Conservation (phyloP, 345 rosid genomes). For the Aegle marmelos region DNA sequence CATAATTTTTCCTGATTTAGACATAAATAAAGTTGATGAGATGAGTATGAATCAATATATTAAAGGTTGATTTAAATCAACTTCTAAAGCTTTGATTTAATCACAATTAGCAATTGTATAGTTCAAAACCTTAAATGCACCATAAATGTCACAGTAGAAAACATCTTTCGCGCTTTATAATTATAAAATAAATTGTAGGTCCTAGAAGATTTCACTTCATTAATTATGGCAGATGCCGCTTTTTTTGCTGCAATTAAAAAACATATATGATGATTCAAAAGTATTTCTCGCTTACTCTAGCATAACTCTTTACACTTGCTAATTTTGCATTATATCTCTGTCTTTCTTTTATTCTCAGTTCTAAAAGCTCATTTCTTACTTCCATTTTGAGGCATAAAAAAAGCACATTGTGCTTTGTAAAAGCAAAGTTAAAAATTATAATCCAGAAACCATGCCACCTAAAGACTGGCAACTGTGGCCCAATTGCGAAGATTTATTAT, state of each 20-base stretch:
- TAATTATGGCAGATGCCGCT: background rate
- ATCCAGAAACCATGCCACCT: conserved; percentile 9
- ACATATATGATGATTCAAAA: conserved; percentile 16
- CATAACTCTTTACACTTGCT: conserved; percentile 25
- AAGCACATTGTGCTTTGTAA: conserved; percentile 27
- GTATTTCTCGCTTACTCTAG: conserved; percentile 15
- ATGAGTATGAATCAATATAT: background rate
- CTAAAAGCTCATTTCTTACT: conserved; percentile 17
- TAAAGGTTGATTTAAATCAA: background rate
- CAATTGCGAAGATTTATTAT: background rate
- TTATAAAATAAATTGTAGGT: background rate
- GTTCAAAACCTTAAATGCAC: conserved; percentile 27
- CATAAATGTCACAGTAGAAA: background rate
- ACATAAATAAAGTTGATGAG: conserved; percentile 10
- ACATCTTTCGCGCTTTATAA: background rate
- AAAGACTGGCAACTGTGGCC: conserved; percentile 16
- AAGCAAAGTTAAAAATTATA: conserved; percentile 6
- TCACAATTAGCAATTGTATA: background rate
- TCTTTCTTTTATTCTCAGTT: background rate
- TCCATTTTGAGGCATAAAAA: conserved; percentile 23
- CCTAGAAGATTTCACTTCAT: conserved; percentile 8
- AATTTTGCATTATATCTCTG: conserved; percentile 14
- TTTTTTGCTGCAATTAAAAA: background rate
- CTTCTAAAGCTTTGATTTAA: no score
- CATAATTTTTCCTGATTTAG: no score